phyloP scores from a whole-genome alignment of 306 rosid species.

The Acacia melanoxylon region DNA sequence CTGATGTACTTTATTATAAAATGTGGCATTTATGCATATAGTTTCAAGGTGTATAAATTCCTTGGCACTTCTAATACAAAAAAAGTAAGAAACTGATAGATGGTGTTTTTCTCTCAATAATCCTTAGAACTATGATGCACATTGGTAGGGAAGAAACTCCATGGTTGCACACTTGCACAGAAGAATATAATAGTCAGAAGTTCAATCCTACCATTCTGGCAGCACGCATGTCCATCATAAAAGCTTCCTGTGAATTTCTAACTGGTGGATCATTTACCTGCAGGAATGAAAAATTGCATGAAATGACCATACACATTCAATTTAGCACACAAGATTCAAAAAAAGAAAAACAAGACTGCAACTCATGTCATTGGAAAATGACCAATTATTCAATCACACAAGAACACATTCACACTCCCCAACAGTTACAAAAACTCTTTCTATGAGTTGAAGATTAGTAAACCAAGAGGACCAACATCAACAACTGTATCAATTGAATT shows the following conservation, averaged over 20 bases:
- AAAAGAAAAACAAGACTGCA: background rate
- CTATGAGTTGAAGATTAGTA: background rate
- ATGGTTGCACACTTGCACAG: slow-evolving; percentile 19
- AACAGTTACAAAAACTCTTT: slow-evolving; percentile 1
- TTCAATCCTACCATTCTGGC: slow-evolving; percentile 66
- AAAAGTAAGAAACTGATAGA: background rate
- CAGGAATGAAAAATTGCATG: slow-evolving; percentile 12
- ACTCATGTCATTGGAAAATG: background rate
- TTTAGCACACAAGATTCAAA: background rate
- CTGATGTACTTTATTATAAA: background rate
- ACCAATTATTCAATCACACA: background rate
- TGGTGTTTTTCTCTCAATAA: slow-evolving; percentile 5
- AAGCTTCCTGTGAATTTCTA: slow-evolving; percentile 86
- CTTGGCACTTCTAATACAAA: slow-evolving; percentile 13
- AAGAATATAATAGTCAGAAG: slow-evolving; percentile 7
- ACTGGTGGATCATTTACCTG: slow-evolving; percentile 88
- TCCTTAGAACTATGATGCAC: background rate
- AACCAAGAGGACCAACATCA: background rate
- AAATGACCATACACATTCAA: background rate
- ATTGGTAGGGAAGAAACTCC: background rate
- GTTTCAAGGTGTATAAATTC: background rate
- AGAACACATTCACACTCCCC: slow-evolving; percentile 1
- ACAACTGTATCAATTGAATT: background rate
- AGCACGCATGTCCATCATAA: slow-evolving; percentile 94
- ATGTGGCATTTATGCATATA: background rate